Evolutionary conservation across 83 land plant species (phyloP), one percentile per base, ranked within the genome.

Genomic region (Picea abies): DNA sequence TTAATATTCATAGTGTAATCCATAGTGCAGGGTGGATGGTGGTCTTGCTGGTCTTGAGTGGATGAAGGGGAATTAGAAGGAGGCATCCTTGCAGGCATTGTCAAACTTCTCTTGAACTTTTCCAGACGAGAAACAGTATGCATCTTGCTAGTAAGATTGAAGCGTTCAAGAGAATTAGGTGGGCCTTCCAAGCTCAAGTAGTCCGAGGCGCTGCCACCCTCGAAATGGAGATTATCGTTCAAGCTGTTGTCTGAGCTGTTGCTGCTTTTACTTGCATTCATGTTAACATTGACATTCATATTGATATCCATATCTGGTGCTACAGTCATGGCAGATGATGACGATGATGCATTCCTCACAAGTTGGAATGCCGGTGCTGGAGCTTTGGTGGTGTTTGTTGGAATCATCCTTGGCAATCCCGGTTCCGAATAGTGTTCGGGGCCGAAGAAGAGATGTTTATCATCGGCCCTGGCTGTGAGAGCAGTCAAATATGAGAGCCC

Each of bases 101-200:
- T 93, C 76, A 91, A 88, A 88, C 91, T 89, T 80, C 93, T 87
- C 93, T 91, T 93, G 89, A 89, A 93, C 83, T 89, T 93, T 63
- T 79, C 83, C 47, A 78, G 25, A 5, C 80, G 35, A 32, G 80
- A 60, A 25, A 78, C 80, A 0, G 17, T 19, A 60, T 60, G 80
- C 65, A 78, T 78, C 29, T 60, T 78, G 3, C 44, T 37, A 35
- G 64, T 5, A 29, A 60, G 64, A 75, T 49, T 75, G 60, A 47
- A 47, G 78, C 47, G 41, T 29, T 75, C 49, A 10, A 4, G 23
- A 75, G n/a, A 14, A 41, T 82, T 84, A 2, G 81, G 78, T 17
- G 85, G 87, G 83, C 87, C 86, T 56, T 93, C 93, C 80, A 91
- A 83, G 87, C 93, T 89, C 82, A 91, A 79, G 71, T 86, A 88